A percentile compares a stretch with the other conserved stretches of the same genome.
Conservation (phyloP, 148 eudicot genomes). For the Simmondsia chinensis region DNA sequence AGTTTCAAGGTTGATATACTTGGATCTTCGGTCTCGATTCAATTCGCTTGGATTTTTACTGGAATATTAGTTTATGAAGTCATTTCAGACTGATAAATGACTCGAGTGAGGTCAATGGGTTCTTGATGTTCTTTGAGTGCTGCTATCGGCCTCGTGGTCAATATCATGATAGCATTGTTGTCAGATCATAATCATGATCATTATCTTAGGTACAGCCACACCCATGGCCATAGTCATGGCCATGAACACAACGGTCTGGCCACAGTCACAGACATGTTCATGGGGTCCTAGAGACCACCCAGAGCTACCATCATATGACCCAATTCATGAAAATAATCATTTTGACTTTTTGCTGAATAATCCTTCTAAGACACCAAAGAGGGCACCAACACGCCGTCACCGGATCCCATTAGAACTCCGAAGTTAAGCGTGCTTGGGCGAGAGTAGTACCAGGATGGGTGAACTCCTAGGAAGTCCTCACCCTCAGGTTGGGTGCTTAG, state of each 20-base stretch:
- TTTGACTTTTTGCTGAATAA: constrained; percentile 34
- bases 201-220: too few relatives aligned
- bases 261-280: constrained; percentile 31
- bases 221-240: constrained; percentile 16
- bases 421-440: too few relatives aligned
- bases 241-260: constrained; percentile 14
- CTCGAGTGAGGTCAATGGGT: constrained; percentile 75
- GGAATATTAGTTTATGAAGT: constrained; percentile 89
- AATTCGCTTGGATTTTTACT: constrained; percentile 84
- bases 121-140: constrained; percentile 74
- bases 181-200: constrained; percentile 76
- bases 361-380: constrained; percentile 4
- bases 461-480: too few relatives aligned
- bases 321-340: constrained; percentile 23
- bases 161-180: constrained; percentile 67
- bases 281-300: constrained; percentile 32
- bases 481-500: too few relatives aligned
- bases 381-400: too few relatives aligned
- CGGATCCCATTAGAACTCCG: too few relatives aligned
- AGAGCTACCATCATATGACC: too few relatives aligned
- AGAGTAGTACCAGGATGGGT: too few relatives aligned
- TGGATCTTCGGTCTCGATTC: constrained; percentile 81
- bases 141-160: constrained; percentile 73
- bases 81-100: constrained; percentile 43
- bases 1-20: constrained; percentile 78